Evolutionary conservation across 495 filamentous ascomycete genomes (phyloP).

Genomic region (Trichocladium uniseriatum): DNA sequence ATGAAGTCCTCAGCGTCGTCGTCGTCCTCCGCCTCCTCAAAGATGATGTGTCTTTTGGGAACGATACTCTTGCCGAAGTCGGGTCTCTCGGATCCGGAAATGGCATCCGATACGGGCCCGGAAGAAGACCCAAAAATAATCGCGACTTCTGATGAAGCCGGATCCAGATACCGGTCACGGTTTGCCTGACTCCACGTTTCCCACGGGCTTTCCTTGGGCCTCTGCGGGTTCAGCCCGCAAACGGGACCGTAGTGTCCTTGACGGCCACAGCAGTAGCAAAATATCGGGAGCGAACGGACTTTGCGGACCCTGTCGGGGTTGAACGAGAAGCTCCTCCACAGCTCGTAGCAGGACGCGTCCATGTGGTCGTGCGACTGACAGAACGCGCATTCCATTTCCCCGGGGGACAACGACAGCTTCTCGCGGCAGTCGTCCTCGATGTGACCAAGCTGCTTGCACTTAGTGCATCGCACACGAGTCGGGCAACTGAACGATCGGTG

Average conservation of each 20-base stretch:
- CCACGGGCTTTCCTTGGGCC: conserved; percentile 5
- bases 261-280: conserved; percentile 35
- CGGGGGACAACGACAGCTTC: conserved; percentile 26
- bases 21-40: conserved; percentile 32
- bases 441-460: conserved; percentile 36
- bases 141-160: conserved; percentile 21
- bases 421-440: conserved; percentile 20
- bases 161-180: conserved; percentile 29
- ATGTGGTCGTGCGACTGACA: conserved; percentile 26
- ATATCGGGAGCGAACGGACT: conserved; percentile 31
- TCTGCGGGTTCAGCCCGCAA: conserved; percentile 20
- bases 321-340: conserved; percentile 32
- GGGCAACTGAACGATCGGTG: conserved; percentile 32
- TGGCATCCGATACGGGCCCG: not conserved
- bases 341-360: conserved; percentile 26
- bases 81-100: conserved; percentile 10
- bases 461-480: conserved; percentile 27
- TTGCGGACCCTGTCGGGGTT: conserved; percentile 17
- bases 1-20: conserved; percentile 37
- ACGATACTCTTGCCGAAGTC: conserved; percentile 31
- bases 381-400: conserved; percentile 28
- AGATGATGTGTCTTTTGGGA: conserved; percentile 31
- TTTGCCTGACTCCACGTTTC: conserved; percentile 31
- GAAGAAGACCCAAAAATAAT: conserved; percentile 15
- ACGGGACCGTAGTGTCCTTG: conserved; percentile 31